phyloP scores from a whole-genome alignment of 495 filamentous ascomycete genomes.

The Aspergillus nanangensis region DNA sequence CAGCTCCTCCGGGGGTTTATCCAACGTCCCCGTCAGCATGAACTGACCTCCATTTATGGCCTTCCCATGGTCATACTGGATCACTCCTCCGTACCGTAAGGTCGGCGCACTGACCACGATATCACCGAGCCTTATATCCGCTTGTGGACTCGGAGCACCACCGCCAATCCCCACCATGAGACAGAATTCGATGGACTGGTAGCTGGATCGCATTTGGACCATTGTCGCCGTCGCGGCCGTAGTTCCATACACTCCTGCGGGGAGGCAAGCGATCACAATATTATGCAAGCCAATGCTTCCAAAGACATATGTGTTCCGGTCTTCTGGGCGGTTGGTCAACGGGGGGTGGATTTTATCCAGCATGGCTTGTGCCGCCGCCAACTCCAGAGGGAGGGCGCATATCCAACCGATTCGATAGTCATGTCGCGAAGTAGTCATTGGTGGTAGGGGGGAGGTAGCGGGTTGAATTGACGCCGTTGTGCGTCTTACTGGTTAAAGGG shows the following conservation, averaged over 20 bases:
- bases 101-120: constrained; percentile 30
- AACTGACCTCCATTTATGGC: not conserved
- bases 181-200: constrained; percentile 21
- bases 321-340: not conserved
- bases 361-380: constrained; percentile 28
- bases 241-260: constrained; percentile 25
- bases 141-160: constrained; percentile 21
- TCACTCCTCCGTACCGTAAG: constrained; percentile 18
- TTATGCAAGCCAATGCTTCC: constrained; percentile 32
- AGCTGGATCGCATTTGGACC: constrained; percentile 23
- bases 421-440: too few species aligned
- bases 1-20: constrained; percentile 7
- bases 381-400: constrained; percentile 33
- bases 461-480: too few species aligned
- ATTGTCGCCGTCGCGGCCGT: constrained; percentile 23
- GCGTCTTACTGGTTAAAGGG: too few species aligned
- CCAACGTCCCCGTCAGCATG: constrained; percentile 1
- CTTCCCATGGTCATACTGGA: constrained; percentile 33
- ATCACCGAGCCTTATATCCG: constrained; percentile 31
- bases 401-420: constrained; percentile 43
- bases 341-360: constrained; percentile 28
- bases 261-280: constrained; percentile 35
- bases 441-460: too few species aligned
- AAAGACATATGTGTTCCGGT: constrained; percentile 29
- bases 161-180: constrained; percentile 40